Percentiles rank a stretch among this genome's conserved stretches.
These are phyloP conservation scores for Margaritispora aquatica DNA, from an alignment of 495 filamentous ascomycete genomes.

Conservation along the genomic window DNA sequence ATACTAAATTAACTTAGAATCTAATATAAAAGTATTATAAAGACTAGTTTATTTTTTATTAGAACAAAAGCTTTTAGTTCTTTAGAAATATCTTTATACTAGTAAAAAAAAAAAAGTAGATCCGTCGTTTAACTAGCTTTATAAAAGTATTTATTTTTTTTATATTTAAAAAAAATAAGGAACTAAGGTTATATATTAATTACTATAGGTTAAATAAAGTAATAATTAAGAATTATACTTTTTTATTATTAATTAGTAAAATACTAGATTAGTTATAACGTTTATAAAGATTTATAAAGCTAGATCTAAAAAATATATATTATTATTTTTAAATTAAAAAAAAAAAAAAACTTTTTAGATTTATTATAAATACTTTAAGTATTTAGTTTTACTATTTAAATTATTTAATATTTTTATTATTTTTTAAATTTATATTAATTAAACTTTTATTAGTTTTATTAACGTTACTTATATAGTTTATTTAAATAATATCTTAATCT, in stretches of 20 bases:
- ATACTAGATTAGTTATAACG: background rate
- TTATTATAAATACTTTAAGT: too few species aligned
- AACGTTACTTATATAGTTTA: background rate
- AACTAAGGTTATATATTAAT: background rate
- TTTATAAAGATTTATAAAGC: background rate
- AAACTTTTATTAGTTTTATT: too few species aligned
- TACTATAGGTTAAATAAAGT: background rate
- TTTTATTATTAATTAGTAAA: background rate
- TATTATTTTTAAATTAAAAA: too few species aligned
- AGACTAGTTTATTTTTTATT: background rate
- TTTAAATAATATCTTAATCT: background rate
- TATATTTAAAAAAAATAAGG: background rate
- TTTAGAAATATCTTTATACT: background rate
- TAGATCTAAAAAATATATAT: background rate
- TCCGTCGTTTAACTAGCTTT: background rate
- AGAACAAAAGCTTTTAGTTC: background rate
- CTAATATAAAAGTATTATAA: background rate
- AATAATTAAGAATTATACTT: background rate
- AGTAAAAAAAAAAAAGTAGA: background rate
- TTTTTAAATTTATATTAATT: too few species aligned
- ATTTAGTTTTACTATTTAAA: too few species aligned
- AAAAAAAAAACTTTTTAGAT: too few species aligned
- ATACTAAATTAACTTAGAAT: background rate
- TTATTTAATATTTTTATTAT: background rate
- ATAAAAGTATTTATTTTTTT: background rate